Conservation (phyloP, 495 filamentous ascomycete species). For the Ascobolus immersus region DNA sequence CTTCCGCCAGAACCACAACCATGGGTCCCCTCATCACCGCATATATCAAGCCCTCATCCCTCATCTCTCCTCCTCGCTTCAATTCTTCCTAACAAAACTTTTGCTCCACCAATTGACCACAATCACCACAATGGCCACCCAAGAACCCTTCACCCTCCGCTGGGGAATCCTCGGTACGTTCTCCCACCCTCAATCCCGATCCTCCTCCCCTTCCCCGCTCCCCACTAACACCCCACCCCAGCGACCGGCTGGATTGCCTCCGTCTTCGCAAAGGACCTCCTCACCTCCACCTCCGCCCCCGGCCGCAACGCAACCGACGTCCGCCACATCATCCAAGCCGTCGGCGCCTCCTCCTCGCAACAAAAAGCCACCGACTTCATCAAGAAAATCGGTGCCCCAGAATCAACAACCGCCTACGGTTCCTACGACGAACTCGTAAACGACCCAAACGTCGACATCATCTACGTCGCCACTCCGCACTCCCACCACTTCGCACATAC, state of each 20-base stretch:
- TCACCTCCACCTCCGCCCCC: conserved; percentile 43
- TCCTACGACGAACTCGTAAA: conserved; percentile 55
- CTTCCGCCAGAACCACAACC: no score
- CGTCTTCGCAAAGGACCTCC: conserved; percentile 66
- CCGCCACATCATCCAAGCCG: conserved; percentile 53
- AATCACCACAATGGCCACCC: no score
- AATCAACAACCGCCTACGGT: conserved; percentile 46
- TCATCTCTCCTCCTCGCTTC: no score
- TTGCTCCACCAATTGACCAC: no score
- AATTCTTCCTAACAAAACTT: no score
- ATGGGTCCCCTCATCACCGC: no score
- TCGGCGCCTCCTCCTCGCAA: conserved; percentile 50
- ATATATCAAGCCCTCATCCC: no score
- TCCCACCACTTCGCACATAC: conserved; percentile 87
- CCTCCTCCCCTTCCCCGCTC: not conserved
- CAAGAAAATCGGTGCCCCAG: conserved; percentile 33
- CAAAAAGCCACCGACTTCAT: conserved; percentile 49
- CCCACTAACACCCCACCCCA: not conserved
- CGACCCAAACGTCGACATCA: conserved; percentile 55
- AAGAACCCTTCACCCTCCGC: no score
- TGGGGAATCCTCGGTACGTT: no score
- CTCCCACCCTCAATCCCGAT: not conserved
- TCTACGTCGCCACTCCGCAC: conserved; percentile 87
- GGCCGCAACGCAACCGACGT: conserved; percentile 52
- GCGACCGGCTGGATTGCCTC: conserved; percentile 6